Evolutionary conservation across 345 rosid genomes (phyloP).

Genomic region (Populus tremula): DNA sequence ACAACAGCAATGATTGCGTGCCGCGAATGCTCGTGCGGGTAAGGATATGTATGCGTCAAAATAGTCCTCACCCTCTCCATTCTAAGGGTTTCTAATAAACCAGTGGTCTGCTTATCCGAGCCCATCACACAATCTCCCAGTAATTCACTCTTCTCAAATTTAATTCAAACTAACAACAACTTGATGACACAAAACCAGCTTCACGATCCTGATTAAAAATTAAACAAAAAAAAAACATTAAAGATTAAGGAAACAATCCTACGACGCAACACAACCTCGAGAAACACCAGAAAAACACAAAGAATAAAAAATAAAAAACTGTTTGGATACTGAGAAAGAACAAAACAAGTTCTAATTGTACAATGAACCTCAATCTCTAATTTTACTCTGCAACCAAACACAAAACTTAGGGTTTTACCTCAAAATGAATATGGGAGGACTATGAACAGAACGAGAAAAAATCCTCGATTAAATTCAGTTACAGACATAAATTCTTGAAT

Average conservation of each 20-base stretch:
- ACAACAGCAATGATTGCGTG: slow-evolving; percentile 94
- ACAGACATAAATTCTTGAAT: background rate
- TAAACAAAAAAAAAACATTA: background rate
- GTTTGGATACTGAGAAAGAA: background rate
- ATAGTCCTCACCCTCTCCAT: slow-evolving; percentile 95
- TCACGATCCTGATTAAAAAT: slow-evolving; percentile 18
- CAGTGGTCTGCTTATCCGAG: slow-evolving; percentile 47
- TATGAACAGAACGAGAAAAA: background rate
- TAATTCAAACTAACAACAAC: slow-evolving; percentile 13
- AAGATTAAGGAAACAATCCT: background rate
- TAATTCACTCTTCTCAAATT: background rate
- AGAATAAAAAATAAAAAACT: no score
- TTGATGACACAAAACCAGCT: slow-evolving; percentile 14
- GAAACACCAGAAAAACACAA: background rate
- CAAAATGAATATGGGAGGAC: background rate
- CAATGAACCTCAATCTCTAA: background rate
- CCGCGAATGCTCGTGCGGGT: slow-evolving; percentile 97
- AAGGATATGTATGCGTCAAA: slow-evolving; percentile 78
- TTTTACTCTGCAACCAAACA: background rate
- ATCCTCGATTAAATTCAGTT: background rate
- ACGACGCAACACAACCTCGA: background rate
- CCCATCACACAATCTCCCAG: slow-evolving; percentile 37
- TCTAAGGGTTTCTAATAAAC: slow-evolving; percentile 53
- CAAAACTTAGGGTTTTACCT: slow-evolving; percentile 22
- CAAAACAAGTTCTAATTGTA: background rate